Base-by-base conservation (phyloP, 2,329 filamentous ascomycete genomes). In the Aspergillus bombycis region DNA sequence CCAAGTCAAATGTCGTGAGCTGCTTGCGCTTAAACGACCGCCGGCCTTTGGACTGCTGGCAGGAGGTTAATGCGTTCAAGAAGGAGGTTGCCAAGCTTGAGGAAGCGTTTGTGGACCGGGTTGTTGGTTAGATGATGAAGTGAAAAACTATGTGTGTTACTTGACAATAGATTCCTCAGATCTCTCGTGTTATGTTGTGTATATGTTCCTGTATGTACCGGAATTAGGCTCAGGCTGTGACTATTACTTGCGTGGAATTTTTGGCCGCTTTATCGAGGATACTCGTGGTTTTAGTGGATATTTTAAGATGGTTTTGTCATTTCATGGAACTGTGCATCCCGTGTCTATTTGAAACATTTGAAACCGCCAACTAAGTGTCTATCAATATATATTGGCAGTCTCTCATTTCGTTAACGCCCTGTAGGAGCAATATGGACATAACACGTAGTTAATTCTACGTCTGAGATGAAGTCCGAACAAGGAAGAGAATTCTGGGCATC, bases 61-160 rank as follows among this genome's bases (percentile, higher is more conserved):
- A 89, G 79, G 93, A 97, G 86, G 93, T 97, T 28, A 91, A 96
- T 82, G 84, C 84, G 23, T 98, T 98, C 80, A 96, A 94, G 87
- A 86, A 86, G 72, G 92, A 96, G 84, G 94, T 98, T 57, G 88
- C 91, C 70, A 88, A 88, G 81, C 79, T 97, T 79, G 94, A 97
- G 86, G 90, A 88, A 80, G 85, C 84, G 30, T 98, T 96, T 88
- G 92, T 97, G 41, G 90, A 96, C 75, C 92, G 89, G 81, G 88
- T 96, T 71, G 76, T 81, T 61, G 78, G 78, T 70, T 80, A 74
- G 60, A 23, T 50, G 30, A 30, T 23, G 38, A 54, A 36, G 56
- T 48, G 34, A 61, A 50, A 62, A 45, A 32, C 45, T 32, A 23
- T 55, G 41, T 57, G 50, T 41, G 53, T 23, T 62, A 14, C n/a